Evolutionary conservation across 129 eudicot genomes (phyloP).

Genomic region (Flaveria sonorensis): DNA sequence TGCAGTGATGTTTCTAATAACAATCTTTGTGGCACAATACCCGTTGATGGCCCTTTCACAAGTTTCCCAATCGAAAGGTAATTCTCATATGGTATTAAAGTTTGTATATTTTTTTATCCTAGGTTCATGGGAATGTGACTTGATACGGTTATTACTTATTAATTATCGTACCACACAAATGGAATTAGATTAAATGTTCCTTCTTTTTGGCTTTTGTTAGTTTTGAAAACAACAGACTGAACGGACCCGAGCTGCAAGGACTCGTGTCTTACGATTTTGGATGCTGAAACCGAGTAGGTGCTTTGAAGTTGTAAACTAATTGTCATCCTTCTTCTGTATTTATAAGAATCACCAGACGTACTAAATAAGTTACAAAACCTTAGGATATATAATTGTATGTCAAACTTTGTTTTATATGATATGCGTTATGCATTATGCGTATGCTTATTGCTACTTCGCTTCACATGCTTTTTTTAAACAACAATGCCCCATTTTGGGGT

Average conservation of each 20-base stretch:
- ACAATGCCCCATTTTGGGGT: no score
- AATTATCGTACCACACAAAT: background rate
- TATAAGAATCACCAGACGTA: background rate
- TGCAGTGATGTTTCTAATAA: constrained; percentile 79
- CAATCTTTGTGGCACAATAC: constrained; percentile 86
- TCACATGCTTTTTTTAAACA: no score
- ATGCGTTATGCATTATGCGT: background rate
- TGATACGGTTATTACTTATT: no score
- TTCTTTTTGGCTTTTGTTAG: constrained; percentile 35
- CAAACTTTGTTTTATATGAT: constrained; percentile 1
- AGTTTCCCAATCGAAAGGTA: constrained; percentile 67
- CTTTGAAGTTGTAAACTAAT: constrained; percentile 19
- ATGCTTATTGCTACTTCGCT: background rate
- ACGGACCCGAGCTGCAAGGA: constrained; percentile 90
- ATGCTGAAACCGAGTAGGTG: constrained; percentile 38
- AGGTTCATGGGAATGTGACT: background rate
- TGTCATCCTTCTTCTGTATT: constrained; percentile 10
- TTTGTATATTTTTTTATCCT: background rate
- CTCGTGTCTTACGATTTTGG: constrained; percentile 84
- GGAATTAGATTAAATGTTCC: background rate
- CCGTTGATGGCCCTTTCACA: constrained; percentile 80
- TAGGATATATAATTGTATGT: background rate
- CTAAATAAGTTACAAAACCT: background rate
- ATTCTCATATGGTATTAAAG: background rate
- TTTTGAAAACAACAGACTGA: constrained; percentile 59